Percentiles rank a stretch among this genome's conserved stretches.
Conservation (phyloP, 257 asterid genomes). For the Przewalskia tangutica region DNA sequence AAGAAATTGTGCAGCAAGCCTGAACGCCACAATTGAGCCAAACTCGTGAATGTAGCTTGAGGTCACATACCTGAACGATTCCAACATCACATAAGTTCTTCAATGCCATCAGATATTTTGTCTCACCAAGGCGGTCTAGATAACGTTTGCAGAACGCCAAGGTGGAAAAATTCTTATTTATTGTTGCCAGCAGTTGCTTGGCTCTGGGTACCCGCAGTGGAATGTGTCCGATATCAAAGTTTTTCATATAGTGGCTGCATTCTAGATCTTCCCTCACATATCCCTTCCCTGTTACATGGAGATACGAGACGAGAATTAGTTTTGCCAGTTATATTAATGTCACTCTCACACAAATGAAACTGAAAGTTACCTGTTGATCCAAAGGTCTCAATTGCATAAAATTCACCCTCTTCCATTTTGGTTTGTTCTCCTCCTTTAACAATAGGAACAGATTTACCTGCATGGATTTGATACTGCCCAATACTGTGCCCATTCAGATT, state of each 20-base stretch:
- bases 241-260: constrained; percentile 99
- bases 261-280: constrained; percentile 92
- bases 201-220: constrained; percentile 92
- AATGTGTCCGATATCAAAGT: constrained; percentile 82
- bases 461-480: constrained; percentile 90
- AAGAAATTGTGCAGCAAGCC: not conserved
- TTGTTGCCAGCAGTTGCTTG: constrained; percentile 79
- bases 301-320: not conserved
- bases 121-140: constrained; percentile 88
- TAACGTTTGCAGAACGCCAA: constrained; percentile 96
- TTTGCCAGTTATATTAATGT: not conserved
- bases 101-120: constrained; percentile 89
- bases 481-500: constrained; percentile 95
- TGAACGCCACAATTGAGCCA: not conserved
- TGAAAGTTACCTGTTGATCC: constrained; percentile 74
- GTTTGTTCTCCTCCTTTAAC: constrained; percentile 99
- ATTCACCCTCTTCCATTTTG: constrained; percentile 99
- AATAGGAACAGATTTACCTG: constrained; percentile 94
- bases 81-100: constrained; percentile 95
- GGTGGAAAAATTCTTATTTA: constrained; percentile 82
- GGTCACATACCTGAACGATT: constrained; percentile 59
- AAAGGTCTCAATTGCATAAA: constrained; percentile 94
- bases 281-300: constrained; percentile 62
- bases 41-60: not conserved
- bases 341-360: not conserved